Percentiles rank a stretch among this genome's conserved stretches.
Evolutionary conservation across 805 yeast species (phyloP).

Genomic region (Saccharomycopsis javanensis): DNA sequence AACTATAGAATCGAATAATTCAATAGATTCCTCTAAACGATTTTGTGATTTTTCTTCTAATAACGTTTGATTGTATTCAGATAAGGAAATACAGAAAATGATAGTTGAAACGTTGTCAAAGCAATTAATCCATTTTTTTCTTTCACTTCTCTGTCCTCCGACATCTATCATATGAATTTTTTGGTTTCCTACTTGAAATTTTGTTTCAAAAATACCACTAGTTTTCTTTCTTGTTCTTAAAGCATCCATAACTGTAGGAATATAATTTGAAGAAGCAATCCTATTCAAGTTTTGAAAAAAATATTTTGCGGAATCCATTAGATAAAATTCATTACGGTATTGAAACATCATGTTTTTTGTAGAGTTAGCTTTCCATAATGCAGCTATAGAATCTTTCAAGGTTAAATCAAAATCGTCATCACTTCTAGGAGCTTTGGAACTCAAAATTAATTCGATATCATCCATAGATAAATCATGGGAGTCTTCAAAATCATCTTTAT

Average conservation of each 20-base stretch:
- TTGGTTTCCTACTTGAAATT: constrained; percentile 54
- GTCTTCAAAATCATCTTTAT: constrained; percentile 2
- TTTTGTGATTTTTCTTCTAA: constrained; percentile 70
- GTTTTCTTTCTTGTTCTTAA: constrained; percentile 85
- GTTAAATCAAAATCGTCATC: constrained; percentile 47
- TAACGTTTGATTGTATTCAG: constrained; percentile 83
- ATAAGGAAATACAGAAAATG: constrained; percentile 82
- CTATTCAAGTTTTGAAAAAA: constrained; percentile 61
- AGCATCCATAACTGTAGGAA: constrained; percentile 70
- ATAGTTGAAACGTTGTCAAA: constrained; percentile 87
- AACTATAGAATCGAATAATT: constrained; percentile 80
- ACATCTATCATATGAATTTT: constrained; percentile 69
- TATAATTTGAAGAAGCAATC: constrained; percentile 48
- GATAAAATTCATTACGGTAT: constrained; percentile 62
- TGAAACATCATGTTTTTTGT: constrained; percentile 48
- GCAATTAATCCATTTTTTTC: constrained; percentile 94
- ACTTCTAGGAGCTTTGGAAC: constrained; percentile 37
- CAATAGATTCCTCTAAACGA: constrained; percentile 71
- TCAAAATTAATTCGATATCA: constrained; percentile 37
- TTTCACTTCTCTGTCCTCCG: constrained; percentile 89
- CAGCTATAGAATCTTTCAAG: constrained; percentile 39
- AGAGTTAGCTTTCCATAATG: constrained; percentile 47
- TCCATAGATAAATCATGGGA: constrained; percentile 21
- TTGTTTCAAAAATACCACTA: constrained; percentile 81
- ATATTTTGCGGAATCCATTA: constrained; percentile 78